phyloP scores from a whole-genome alignment of 345 rosid genomes.

The Brassica juncea region DNA sequence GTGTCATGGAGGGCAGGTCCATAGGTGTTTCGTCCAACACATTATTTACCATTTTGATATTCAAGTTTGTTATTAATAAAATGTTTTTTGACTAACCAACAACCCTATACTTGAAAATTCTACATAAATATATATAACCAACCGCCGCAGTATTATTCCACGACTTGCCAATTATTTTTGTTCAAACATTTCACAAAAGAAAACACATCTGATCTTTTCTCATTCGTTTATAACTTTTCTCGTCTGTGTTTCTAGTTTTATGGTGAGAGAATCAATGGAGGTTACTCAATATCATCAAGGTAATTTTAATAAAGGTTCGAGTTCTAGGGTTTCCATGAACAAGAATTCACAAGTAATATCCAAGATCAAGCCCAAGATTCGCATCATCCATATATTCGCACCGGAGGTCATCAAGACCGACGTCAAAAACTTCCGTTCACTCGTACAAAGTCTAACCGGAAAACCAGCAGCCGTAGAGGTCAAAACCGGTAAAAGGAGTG shows the following conservation, averaged over 20 bases:
- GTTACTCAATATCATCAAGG: constrained; percentile 35
- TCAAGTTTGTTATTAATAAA: constrained; percentile 25
- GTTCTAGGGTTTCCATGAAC: constrained; percentile 49
- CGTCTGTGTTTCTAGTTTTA: constrained; percentile 12
- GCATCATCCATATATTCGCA: constrained; percentile 85
- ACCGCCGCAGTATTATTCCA: constrained; percentile 37
- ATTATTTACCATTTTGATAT: constrained; percentile 36
- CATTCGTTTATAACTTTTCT: not conserved
- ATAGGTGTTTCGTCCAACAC: constrained; percentile 35
- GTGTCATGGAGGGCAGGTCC: constrained; percentile 44
- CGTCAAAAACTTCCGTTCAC: constrained; percentile 74
- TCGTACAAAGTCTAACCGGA: constrained; percentile 88
- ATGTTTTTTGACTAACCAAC: constrained; percentile 36
- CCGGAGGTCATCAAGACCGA: constrained; percentile 96
- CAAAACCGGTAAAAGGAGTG: constrained; percentile 32
- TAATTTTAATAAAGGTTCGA: constrained; percentile 31
- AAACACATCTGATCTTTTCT: constrained; percentile 15
- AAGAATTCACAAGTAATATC: constrained; percentile 55
- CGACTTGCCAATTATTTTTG: constrained; percentile 29
- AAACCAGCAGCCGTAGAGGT: constrained; percentile 50
- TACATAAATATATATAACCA: constrained; percentile 28
- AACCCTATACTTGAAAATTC: constrained; percentile 1
- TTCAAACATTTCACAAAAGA: constrained; percentile 28
- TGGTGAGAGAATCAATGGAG: constrained; percentile 37
- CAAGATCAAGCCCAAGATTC: constrained; percentile 75